Evolutionary conservation across 495 filamentous ascomycete genomes (phyloP).

Genomic region (Amorphotheca resinae): DNA sequence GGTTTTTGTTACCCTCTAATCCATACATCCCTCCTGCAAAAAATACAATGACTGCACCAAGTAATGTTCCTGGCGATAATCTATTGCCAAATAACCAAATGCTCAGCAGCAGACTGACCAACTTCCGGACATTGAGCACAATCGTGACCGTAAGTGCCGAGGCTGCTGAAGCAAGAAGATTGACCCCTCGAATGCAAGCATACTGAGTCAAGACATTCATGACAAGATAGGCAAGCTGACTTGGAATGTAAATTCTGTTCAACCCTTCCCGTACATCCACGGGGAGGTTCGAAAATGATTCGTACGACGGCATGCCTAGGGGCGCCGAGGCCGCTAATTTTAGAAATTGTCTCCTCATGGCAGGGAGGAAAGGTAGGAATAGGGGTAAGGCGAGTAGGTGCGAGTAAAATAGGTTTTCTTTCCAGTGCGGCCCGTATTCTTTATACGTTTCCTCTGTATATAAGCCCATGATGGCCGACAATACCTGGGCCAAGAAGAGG

Average conservation of each 20-base stretch:
- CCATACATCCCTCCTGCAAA: conserved; percentile 79
- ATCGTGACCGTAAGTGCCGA: conserved; percentile 93
- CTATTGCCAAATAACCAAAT: conserved; percentile 88
- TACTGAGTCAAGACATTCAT: conserved; percentile 89
- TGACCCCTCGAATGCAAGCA: conserved; percentile 87
- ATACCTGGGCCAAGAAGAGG: conserved; percentile 74
- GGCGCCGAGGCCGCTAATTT: conserved; percentile 36
- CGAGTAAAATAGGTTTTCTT: conserved; percentile 91
- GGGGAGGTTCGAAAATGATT: conserved; percentile 21
- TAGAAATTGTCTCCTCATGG: conserved; percentile 36
- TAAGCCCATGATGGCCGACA: conserved; percentile 88
- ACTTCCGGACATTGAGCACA: conserved; percentile 85
- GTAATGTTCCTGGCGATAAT: conserved; percentile 57
- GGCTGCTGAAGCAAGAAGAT: conserved; percentile 70
- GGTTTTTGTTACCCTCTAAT: conserved; percentile 42
- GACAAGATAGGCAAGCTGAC: conserved; percentile 55
- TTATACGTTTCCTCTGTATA: conserved; percentile 87
- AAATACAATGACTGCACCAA: conserved; percentile 80
- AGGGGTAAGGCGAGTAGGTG: conserved; percentile 68
- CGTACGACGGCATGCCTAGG: conserved; percentile 28
- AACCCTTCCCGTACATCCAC: conserved; percentile 20
- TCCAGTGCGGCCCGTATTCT: conserved; percentile 79
- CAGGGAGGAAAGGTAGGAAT: conserved; percentile 42
- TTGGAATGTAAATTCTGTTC: conserved; percentile 42
- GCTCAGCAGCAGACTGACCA: conserved; percentile 81